A percentile compares a stretch with the other conserved stretches of the same genome.
These are phyloP conservation scores for Russula lepida DNA, from an alignment of 768 basidiomycete species.

Conservation along the genomic window DNA sequence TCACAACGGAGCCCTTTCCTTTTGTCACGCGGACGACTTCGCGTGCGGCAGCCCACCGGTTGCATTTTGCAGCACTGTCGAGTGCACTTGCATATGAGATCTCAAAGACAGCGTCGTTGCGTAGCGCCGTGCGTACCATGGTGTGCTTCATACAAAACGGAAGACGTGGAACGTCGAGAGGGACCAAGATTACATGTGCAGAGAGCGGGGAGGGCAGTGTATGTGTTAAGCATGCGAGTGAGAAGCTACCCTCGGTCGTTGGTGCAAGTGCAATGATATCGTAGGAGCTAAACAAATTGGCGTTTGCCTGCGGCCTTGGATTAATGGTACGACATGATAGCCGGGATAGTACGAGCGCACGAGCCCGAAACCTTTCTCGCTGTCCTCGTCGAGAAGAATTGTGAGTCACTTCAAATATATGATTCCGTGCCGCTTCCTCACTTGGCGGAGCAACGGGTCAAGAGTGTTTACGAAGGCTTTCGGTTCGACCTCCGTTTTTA, in stretches of 20 bases:
- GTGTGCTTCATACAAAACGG: constrained; percentile 82
- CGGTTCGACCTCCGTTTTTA: constrained; percentile 62
- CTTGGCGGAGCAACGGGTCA: constrained; percentile 46
- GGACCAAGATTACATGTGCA: constrained; percentile 73
- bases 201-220: constrained; percentile 67
- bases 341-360: constrained; percentile 33
- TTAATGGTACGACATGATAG: neutral
- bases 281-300: constrained; percentile 51
- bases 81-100: constrained; percentile 70
- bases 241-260: constrained; percentile 63
- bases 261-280: constrained; percentile 74
- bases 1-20: constrained; percentile 66
- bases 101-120: constrained; percentile 79
- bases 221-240: constrained; percentile 73
- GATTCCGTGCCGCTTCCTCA: constrained; percentile 51
- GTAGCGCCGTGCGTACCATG: constrained; percentile 67
- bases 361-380: constrained; percentile 79
- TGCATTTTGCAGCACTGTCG: constrained; percentile 52
- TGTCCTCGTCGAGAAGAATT: constrained; percentile 74
- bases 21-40: constrained; percentile 76
- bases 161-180: constrained; percentile 67
- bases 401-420: constrained; percentile 68
- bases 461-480: constrained; percentile 62
- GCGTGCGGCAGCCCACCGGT: constrained; percentile 77
- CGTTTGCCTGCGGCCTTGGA: constrained; percentile 45